Evolutionary conservation across 257 asterid genomes (phyloP).

Genomic region (Rubia yunnanensis): DNA sequence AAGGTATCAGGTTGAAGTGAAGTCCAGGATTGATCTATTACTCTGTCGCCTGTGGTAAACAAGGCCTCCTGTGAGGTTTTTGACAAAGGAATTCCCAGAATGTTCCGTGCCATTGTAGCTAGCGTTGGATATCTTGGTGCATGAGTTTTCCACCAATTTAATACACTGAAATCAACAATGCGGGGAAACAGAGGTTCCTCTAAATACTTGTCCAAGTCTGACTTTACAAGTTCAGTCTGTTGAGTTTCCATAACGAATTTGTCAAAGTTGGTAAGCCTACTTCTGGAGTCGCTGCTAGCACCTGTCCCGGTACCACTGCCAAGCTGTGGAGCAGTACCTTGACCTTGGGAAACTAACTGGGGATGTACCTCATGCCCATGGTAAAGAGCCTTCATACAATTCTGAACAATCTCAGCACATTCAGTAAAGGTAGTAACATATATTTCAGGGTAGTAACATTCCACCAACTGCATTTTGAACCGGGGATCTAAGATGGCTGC

Average conservation of each 20-base stretch:
- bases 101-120: constrained; percentile 84
- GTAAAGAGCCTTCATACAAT: constrained; percentile 82
- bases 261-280: constrained; percentile 71
- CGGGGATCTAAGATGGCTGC: constrained; percentile 90
- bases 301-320: constrained; percentile 28
- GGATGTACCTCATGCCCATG: constrained; percentile 61
- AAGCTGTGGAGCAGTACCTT: constrained; percentile 35
- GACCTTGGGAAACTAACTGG: constrained; percentile 56
- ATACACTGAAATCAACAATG: constrained; percentile 54
- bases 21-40: constrained; percentile 44
- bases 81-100: constrained; percentile 79
- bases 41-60: constrained; percentile 50
- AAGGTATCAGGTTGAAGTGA: constrained; percentile 57
- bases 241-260: constrained; percentile 60
- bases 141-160: constrained; percentile 96
- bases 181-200: constrained; percentile 87
- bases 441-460: constrained; percentile 76
- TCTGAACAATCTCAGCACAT: constrained; percentile 67
- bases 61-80: constrained; percentile 46
- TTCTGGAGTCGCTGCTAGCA: constrained; percentile 20
- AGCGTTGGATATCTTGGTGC: constrained; percentile 79
- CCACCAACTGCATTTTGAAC: constrained; percentile 81
- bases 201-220: constrained; percentile 85
- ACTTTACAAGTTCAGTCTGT: constrained; percentile 41
- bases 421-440: constrained; percentile 56